Conservation (phyloP, 345 rosid genomes). For the Luvunga scandens region DNA sequence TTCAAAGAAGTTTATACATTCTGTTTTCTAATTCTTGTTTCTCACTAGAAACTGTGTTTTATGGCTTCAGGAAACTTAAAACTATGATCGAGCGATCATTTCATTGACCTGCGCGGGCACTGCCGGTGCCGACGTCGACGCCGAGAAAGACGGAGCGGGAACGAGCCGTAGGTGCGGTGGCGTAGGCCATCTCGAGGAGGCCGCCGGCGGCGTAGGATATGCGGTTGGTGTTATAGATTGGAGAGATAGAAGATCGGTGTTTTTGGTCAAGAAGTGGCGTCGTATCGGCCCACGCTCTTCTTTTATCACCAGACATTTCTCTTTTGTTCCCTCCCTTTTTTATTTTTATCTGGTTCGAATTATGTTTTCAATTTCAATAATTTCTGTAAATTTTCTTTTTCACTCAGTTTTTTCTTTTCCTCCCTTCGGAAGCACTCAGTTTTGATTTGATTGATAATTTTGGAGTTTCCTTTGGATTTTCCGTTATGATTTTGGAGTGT, state of each 20-base stretch:
- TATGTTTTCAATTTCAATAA: not conserved
- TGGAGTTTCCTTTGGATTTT: not conserved
- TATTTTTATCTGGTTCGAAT: not conserved
- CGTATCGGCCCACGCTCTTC: slow-evolving; percentile 16
- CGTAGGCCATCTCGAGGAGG: slow-evolving; percentile 48
- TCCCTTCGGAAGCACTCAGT: too few species aligned
- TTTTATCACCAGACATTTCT: slow-evolving; percentile 1
- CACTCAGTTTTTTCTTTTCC: not conserved
- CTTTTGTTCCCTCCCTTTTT: not conserved
- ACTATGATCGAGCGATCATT: not conserved
- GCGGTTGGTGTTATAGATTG: not conserved
- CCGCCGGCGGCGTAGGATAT: slow-evolving; percentile 14
- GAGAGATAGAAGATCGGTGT: slow-evolving; percentile 6
- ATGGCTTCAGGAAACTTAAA: not conserved
- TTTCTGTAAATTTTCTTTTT: not conserved
- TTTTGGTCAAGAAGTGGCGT: slow-evolving; percentile 26
- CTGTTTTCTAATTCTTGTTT: not conserved
- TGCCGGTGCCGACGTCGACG: slow-evolving; percentile 95
- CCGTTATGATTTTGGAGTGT: not conserved
- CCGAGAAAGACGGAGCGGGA: slow-evolving; percentile 71
- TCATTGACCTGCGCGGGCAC: slow-evolving; percentile 84
- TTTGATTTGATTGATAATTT: not conserved
- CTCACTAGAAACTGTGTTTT: not conserved
- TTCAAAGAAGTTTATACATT: not conserved
- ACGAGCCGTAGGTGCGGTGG: slow-evolving; percentile 22